These are phyloP conservation scores for Discostella stelligeroides DNA, from an alignment of 108 stramenopile genomes.

Conservation along the genomic window DNA sequence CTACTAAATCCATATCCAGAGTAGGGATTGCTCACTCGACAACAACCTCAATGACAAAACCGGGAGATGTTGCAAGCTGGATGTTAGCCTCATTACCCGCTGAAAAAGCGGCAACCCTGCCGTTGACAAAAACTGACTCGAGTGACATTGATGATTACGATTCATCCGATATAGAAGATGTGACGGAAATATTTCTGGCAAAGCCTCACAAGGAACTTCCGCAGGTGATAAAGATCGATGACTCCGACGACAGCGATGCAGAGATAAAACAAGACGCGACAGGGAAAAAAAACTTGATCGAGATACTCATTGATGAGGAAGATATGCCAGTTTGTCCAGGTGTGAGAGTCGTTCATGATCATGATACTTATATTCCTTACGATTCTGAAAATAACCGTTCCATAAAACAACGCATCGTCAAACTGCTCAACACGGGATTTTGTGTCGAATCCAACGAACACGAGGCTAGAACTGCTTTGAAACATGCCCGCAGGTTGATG, in stretches of 20 bases:
- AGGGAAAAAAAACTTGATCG: slow-evolving; percentile 37
- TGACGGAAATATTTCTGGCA: slow-evolving; percentile 38
- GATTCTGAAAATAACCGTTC: slow-evolving; percentile 24
- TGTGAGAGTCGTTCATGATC: slow-evolving; percentile 13
- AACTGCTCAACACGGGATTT: slow-evolving; percentile 64
- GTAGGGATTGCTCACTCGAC: too few species aligned
- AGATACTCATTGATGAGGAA: slow-evolving; percentile 56
- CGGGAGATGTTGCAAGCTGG: too few species aligned
- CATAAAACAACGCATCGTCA: slow-evolving; percentile 63
- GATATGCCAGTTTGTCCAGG: slow-evolving; percentile 61
- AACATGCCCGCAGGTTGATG: slow-evolving; percentile 59
- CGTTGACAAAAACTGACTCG: too few species aligned
- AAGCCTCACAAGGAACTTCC: slow-evolving; percentile 25
- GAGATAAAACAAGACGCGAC: slow-evolving; percentile 10
- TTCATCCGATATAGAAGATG: slow-evolving; percentile 46
- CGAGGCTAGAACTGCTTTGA: slow-evolving; percentile 70
- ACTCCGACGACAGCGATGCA: slow-evolving; percentile 18
- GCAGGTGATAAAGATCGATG: slow-evolving; percentile 25
- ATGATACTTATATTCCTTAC: slow-evolving; percentile 7
- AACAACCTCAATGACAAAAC: too few species aligned
- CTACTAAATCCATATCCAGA: too few species aligned
- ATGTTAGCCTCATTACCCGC: too few species aligned
- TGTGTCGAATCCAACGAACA: slow-evolving; percentile 57
- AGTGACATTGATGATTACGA: too few species aligned
- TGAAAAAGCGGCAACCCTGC: too few species aligned